These are phyloP conservation scores for Globisporangium cystogenes DNA, from an alignment of 352 stramenopile genomes.

Conservation along the genomic window DNA sequence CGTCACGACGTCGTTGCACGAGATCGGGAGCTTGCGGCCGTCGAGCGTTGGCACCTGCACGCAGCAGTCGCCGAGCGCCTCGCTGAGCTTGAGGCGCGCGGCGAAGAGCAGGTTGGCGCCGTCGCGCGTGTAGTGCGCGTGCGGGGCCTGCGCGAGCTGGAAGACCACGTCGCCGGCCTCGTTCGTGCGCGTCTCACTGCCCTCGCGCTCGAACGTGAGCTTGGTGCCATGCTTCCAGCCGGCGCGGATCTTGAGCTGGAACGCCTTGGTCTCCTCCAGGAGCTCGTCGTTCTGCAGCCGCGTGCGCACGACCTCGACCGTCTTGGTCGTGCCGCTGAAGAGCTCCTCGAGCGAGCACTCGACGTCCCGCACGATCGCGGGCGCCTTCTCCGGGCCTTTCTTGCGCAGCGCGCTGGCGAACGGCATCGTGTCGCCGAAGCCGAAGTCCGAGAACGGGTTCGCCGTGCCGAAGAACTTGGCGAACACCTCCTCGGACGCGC, in stretches of 20 bases:
- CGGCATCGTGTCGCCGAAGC: conserved; percentile 81
- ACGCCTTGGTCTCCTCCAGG: conserved; percentile 74
- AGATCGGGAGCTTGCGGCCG: conserved; percentile 90
- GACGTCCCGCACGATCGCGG: conserved; percentile 66
- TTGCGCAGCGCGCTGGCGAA: conserved; percentile 80
- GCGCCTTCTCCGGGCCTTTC: conserved; percentile 64
- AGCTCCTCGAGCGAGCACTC: conserved; percentile 90
- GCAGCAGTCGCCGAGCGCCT: conserved; percentile 93
- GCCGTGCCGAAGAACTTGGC: conserved; percentile 90
- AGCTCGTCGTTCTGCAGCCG: conserved; percentile 71
- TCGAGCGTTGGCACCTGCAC: conserved; percentile 95
- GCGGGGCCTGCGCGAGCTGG: conserved; percentile 79
- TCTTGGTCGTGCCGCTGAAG: conserved; percentile 88
- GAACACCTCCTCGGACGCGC: conserved; percentile 90
- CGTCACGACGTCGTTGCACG: conserved; percentile 91
- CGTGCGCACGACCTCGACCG: conserved; percentile 78
- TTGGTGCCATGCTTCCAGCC: conserved; percentile 94
- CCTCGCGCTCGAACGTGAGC: conserved; percentile 94
- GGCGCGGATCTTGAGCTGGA: conserved; percentile 89
- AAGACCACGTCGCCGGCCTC: conserved; percentile 95
- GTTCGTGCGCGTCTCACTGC: conserved; percentile 88
- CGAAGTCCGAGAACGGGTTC: conserved; percentile 90
- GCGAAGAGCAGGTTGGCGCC: conserved; percentile 91
- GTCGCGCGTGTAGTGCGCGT: conserved; percentile 88
- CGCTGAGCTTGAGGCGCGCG: conserved; percentile 92